Percentiles rank a stretch among this genome's conserved stretches.
Conservation (phyloP, 2,329 filamentous ascomycete genomes). For the Talaromyces sp. region DNA sequence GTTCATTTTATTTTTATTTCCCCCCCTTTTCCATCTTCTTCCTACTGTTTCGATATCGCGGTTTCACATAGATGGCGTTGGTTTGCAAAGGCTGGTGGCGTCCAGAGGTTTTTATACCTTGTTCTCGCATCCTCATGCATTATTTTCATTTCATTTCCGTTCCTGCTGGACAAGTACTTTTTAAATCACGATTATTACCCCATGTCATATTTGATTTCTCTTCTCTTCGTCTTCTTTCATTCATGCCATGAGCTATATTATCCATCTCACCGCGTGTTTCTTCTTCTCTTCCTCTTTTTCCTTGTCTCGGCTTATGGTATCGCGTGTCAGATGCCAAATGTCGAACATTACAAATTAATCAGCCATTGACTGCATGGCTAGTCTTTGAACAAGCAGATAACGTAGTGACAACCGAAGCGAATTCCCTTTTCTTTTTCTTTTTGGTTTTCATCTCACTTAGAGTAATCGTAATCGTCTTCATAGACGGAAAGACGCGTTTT, state of each 20-base stretch:
- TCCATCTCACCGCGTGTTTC: not conserved
- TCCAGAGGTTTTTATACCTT: slow-evolving; percentile 17
- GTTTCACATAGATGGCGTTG: slow-evolving; percentile 35
- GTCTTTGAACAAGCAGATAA: no score
- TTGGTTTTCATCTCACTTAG: no score
- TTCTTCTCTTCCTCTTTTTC: not conserved
- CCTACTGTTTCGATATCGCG: slow-evolving; percentile 27
- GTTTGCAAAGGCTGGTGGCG: slow-evolving; percentile 30
- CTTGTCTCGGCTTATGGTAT: not conserved
- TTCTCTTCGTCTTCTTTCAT: not conserved
- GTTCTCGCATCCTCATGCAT: slow-evolving; percentile 8
- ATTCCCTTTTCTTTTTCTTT: no score
- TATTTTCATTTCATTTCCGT: not conserved
- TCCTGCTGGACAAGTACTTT: not conserved
- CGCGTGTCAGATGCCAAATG: not conserved
- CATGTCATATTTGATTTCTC: not conserved
- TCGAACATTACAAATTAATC: not conserved
- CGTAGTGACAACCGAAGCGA: no score
- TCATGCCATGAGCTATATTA: not conserved
- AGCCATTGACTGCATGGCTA: not conserved
- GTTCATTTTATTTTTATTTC: slow-evolving; percentile 18
- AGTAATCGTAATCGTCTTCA: no score
- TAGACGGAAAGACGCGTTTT: not conserved
- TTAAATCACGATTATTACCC: not conserved
- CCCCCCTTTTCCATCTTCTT: slow-evolving; percentile 25